A percentile compares a stretch with the other conserved stretches of the same genome.
Conservation (phyloP, 1,139 yeast genomes). For the Nakaseomyces bracarensis region DNA sequence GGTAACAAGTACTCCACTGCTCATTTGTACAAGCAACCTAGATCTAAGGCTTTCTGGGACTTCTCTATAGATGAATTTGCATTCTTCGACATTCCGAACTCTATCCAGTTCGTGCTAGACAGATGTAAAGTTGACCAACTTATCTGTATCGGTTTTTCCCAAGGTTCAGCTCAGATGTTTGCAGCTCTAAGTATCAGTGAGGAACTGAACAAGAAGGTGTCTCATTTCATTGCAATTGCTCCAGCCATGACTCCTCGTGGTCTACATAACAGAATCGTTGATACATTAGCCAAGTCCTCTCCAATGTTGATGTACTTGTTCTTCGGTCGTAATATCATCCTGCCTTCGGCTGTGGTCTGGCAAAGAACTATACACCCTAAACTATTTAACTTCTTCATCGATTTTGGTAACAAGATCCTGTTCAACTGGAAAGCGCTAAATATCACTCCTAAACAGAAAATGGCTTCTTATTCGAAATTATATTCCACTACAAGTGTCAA, state of each 20-base stretch:
- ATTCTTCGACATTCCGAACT: constrained; percentile 69
- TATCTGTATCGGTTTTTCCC: constrained; percentile 77
- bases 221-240: constrained; percentile 69
- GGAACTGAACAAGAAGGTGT: constrained; percentile 57
- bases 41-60: constrained; percentile 58
- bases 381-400: constrained; percentile 65
- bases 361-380: constrained; percentile 76
- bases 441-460: constrained; percentile 63
- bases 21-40: constrained; percentile 36
- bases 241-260: constrained; percentile 96
- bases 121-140: constrained; percentile 39
- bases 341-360: constrained; percentile 81
- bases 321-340: constrained; percentile 64
- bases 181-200: constrained; percentile 45
- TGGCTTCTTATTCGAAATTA: constrained; percentile 70
- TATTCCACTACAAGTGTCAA: constrained; percentile 89
- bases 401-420: constrained; percentile 52
- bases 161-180: constrained; percentile 88
- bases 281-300: constrained; percentile 66
- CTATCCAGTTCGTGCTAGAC: constrained; percentile 53
- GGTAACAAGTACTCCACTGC: constrained; percentile 79
- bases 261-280: constrained; percentile 64
- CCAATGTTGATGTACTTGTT: constrained; percentile 67
- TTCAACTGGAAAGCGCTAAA: constrained; percentile 74
- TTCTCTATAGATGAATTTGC: constrained; percentile 84